phyloP scores from a whole-genome alignment of 164 flowering plant species.

The Brasenia schreberi region DNA sequence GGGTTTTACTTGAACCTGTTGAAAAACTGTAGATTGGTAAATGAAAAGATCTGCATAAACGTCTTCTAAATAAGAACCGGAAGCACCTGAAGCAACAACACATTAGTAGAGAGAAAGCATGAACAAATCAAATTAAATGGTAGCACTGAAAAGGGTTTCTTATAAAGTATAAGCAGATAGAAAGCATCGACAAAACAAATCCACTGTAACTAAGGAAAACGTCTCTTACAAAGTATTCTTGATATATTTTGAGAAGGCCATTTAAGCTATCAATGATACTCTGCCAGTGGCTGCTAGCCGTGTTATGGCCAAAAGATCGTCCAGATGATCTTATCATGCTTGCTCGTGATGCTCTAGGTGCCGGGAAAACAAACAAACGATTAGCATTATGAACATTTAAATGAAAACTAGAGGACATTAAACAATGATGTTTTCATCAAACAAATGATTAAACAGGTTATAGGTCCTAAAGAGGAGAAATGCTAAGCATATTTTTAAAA shows the following conservation, averaged over 20 bases:
- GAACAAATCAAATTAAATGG: not conserved
- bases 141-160: not conserved
- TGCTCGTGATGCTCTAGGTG: slow-evolving; percentile 83
- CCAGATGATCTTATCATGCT: slow-evolving; percentile 56
- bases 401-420: too few species aligned
- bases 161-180: too few species aligned
- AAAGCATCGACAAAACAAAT: too few species aligned
- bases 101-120: not conserved
- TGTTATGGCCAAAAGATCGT: slow-evolving; percentile 62
- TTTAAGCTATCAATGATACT: slow-evolving; percentile 75
- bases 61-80: slow-evolving; percentile 51
- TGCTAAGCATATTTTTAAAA: too few species aligned
- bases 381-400: too few species aligned
- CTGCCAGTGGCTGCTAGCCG: slow-evolving; percentile 71
- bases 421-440: too few species aligned
- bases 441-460: too few species aligned
- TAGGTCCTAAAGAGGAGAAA: too few species aligned
- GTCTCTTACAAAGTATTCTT: slow-evolving; percentile 68
- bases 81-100: slow-evolving; percentile 46
- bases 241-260: slow-evolving; percentile 43
- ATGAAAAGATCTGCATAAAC: slow-evolving; percentile 56
- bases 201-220: not conserved
- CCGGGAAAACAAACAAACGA: slow-evolving; percentile 26
- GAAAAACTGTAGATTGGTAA: slow-evolving; percentile 68
- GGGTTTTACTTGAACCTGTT: slow-evolving; percentile 41